A percentile compares a stretch with the other conserved stretches of the same genome.
Evolutionary conservation across 768 basidiomycete species (phyloP).

Genomic region (Rubroboletus satanas): DNA sequence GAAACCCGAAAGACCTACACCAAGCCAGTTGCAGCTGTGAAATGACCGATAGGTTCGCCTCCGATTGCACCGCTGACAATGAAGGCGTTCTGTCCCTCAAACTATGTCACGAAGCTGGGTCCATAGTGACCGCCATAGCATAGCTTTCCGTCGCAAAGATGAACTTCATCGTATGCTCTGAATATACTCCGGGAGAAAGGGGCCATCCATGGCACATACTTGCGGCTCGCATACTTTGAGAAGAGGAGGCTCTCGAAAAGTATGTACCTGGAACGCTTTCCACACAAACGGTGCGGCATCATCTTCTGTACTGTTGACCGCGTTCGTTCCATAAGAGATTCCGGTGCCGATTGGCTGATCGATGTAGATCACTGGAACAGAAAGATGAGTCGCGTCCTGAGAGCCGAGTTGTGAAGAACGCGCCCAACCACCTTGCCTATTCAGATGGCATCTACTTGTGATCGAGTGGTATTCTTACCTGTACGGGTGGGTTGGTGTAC

Average conservation of each 20-base stretch:
- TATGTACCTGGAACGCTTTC: constrained; percentile 53
- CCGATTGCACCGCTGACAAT: constrained; percentile 43
- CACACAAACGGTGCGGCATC: constrained; percentile 42
- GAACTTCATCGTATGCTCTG: constrained; percentile 37
- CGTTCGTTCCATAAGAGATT: constrained; percentile 56
- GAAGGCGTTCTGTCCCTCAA: constrained; percentile 56
- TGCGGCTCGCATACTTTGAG: constrained; percentile 46
- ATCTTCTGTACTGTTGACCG: constrained; percentile 44
- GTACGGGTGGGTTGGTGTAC: constrained; percentile 51
- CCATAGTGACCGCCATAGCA: constrained; percentile 68
- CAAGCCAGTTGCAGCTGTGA: constrained; percentile 22
- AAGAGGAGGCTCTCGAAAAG: constrained; percentile 57
- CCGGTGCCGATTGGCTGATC: constrained; percentile 68
- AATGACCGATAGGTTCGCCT: constrained; percentile 42
- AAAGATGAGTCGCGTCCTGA: not conserved
- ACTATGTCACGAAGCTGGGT: constrained; percentile 60
- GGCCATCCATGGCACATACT: constrained; percentile 36
- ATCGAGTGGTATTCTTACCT: constrained; percentile 36
- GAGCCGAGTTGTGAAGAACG: constrained; percentile 15
- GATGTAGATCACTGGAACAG: constrained; percentile 58
- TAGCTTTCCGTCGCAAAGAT: constrained; percentile 65
- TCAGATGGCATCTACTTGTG: not conserved
- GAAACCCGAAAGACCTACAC: constrained; percentile 29
- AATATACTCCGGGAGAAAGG: not conserved
- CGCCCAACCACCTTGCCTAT: constrained; percentile 50